Evolutionary conservation across 108 stramenopile species (phyloP).

Genomic region (Cyclotella baltica): DNA sequence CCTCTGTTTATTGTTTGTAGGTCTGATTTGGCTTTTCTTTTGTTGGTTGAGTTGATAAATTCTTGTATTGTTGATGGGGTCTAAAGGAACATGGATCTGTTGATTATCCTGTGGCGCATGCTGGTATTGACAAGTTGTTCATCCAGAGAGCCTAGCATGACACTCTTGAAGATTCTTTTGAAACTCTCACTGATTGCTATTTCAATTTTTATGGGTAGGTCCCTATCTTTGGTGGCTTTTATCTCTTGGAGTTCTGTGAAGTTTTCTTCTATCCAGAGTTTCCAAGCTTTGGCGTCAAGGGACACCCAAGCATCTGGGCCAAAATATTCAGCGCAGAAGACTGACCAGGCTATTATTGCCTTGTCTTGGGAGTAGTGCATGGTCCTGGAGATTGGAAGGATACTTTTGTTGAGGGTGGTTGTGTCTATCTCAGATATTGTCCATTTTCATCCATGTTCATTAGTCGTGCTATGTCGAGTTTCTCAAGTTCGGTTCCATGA

Average conservation of each 20-base stretch:
- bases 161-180: not conserved
- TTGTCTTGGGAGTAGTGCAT: slow-evolving; percentile 13
- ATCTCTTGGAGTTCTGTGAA: not conserved
- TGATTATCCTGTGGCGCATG: not conserved
- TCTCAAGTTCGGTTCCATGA: not conserved
- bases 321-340: not conserved
- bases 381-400: not conserved
- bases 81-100: not conserved
- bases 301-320: not conserved
- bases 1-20: not conserved
- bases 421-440: slow-evolving; percentile 1
- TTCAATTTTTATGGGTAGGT: slow-evolving; percentile 13
- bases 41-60: not conserved
- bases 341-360: not conserved
- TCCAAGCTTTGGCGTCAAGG: not conserved
- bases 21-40: not conserved
- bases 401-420: not conserved
- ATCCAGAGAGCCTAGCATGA: slow-evolving; percentile 8
- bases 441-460: not conserved
- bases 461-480: not conserved
- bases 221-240: not conserved
- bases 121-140: not conserved
- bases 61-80: not conserved
- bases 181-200: not conserved
- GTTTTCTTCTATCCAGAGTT: not conserved